Conservation (phyloP, 2,329 filamentous ascomycete species). For the Curvularia spicifera region DNA sequence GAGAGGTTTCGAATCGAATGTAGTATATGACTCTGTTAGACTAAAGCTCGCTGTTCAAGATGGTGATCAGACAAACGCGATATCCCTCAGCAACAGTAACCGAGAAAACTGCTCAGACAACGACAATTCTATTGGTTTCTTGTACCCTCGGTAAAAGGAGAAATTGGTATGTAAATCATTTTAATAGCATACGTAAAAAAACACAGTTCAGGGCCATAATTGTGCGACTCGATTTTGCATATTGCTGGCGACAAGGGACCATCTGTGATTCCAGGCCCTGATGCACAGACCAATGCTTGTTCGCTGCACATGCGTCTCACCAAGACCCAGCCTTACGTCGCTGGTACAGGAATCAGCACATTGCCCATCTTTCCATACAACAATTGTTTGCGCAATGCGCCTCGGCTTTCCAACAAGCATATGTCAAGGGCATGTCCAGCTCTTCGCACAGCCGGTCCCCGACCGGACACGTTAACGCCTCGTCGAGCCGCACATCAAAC, state of each 20-base stretch:
- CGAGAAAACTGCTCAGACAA: too few relatives aligned
- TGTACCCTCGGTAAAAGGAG: too few relatives aligned
- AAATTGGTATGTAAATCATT: neutral
- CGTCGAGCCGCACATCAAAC: slow-evolving; percentile 51
- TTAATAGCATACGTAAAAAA: neutral
- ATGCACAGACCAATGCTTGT: slow-evolving; percentile 20
- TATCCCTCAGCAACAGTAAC: too few relatives aligned
- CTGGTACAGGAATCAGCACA: neutral
- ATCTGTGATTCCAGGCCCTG: slow-evolving; percentile 39
- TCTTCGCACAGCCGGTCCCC: slow-evolving; percentile 45
- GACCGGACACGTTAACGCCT: slow-evolving; percentile 52
- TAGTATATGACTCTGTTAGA: neutral
- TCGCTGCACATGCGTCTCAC: slow-evolving; percentile 23
- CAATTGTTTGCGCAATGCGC: slow-evolving; percentile 41
- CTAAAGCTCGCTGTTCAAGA: neutral
- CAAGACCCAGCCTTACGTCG: slow-evolving; percentile 26
- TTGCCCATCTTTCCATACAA: slow-evolving; percentile 16
- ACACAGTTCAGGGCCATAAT: neutral
- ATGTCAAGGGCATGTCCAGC: slow-evolving; percentile 49
- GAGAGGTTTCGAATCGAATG: neutral
- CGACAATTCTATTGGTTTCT: too few relatives aligned
- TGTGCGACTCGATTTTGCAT: neutral
- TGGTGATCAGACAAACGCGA: too few relatives aligned
- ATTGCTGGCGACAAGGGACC: neutral
- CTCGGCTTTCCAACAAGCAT: slow-evolving; percentile 28